Evolutionary conservation across 2,329 filamentous ascomycete genomes (phyloP), one percentile per base, ranked within the genome.

Genomic region (Verticillium zaregamsianum): DNA sequence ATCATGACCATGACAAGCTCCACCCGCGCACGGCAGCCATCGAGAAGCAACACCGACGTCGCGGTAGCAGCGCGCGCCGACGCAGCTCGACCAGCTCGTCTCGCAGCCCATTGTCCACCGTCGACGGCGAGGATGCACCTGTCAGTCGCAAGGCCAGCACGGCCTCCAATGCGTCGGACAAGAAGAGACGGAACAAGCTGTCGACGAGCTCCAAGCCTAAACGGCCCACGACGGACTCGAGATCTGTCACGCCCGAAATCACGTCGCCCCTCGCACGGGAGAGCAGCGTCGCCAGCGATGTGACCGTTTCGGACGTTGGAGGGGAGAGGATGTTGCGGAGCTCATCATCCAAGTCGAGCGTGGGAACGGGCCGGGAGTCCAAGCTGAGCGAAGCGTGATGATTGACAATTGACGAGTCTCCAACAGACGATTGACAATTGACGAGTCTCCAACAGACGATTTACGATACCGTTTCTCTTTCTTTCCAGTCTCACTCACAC

Each of bases 181-280:
- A 80, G 70, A 78, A 80, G 60, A 75, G 82, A 40, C 84, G 82
- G 74, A 85, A 83, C 73, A 73, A 78, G 54, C 71, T 77, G 11
- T 76, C 80, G 5, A 68, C 72, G 14, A 71, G 72, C 33, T 72
- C 77, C 28, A 78, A 76, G 64, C 67, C 78, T 20, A 81, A 77
- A 68, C 76, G 82, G 37, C 72, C 79, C 0, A 76, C 76, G 0
- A 73, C 74, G 4, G 82, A 86, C 56, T 80, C 80, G 4, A 73
- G 83, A 58, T 85, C 82, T 5, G 76, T 82, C 3, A 85, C 83
- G 3, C 84, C 83, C 1, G 84, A 86, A 52, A 77, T 77, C 20
- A 76, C 83, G 5, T 86, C 83, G 3, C 84, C 83, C 3, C 69
- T 86, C 63, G 79, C 81, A 7, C 77, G 75, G 59, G 82, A 82